Conservation (phyloP, 2,329 filamentous ascomycete species). For the Cyphellophora europaea region DNA sequence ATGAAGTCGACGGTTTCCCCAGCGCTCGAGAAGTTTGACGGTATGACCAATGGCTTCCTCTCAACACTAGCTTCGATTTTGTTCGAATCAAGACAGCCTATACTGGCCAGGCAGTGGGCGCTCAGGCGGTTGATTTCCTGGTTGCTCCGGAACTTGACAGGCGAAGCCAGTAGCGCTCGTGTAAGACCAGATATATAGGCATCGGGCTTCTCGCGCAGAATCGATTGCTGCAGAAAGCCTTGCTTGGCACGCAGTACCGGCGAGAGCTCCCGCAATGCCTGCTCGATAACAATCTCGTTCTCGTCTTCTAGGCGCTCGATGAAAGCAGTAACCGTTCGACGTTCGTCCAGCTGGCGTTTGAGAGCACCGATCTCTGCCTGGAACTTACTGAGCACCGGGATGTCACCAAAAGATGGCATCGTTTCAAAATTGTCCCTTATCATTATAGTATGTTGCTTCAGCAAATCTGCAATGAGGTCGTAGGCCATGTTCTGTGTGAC, state of each 20-base stretch:
- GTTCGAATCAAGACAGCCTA: conserved; percentile 88
- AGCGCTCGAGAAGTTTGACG: conserved; percentile 73
- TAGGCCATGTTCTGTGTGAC: conserved; percentile 51
- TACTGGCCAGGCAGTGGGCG: conserved; percentile 72
- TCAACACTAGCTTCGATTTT: conserved; percentile 71
- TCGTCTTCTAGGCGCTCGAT: conserved; percentile 69
- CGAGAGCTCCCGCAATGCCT: conserved; percentile 69
- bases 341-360: conserved; percentile 55
- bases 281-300: conserved; percentile 73
- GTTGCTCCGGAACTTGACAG: conserved; percentile 65
- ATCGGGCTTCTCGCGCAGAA: conserved; percentile 75
- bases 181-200: conserved; percentile 61
- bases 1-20: conserved; percentile 80
- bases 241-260: conserved; percentile 66
- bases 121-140: conserved; percentile 62
- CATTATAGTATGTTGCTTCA: conserved; percentile 52
- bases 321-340: conserved; percentile 62
- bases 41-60: conserved; percentile 72
- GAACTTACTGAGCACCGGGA: conserved; percentile 59
- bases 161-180: conserved; percentile 75
- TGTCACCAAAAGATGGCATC: conserved; percentile 63
- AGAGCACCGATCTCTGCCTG: conserved; percentile 57
- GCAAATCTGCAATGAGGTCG: conserved; percentile 54
- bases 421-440: conserved; percentile 61
- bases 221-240: conserved; percentile 66